These are phyloP conservation scores for Sporothrix variecibatus DNA, from an alignment of 2,329 filamentous ascomycete species.

Conservation along the genomic window DNA sequence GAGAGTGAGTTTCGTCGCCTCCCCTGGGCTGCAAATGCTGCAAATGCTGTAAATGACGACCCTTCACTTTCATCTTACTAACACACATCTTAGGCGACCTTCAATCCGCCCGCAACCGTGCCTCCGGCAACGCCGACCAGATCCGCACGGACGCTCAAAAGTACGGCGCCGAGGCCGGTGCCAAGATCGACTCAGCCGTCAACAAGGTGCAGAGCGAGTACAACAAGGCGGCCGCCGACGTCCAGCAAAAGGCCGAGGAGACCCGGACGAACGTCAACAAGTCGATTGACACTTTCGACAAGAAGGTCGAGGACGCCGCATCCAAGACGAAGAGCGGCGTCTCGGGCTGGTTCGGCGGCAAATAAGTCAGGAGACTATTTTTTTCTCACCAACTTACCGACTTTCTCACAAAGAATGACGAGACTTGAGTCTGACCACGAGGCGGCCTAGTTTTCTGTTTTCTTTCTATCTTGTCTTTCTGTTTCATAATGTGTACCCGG, in stretches of 20 bases:
- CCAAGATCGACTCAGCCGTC: slow-evolving; percentile 69
- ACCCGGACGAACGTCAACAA: slow-evolving; percentile 60
- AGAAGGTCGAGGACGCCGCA: slow-evolving; percentile 75
- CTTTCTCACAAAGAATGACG: neutral
- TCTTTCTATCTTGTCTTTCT: neutral
- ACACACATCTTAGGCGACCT: slow-evolving; percentile 65
- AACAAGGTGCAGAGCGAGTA: slow-evolving; percentile 63
- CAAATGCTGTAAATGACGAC: neutral
- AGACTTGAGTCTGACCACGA: neutral
- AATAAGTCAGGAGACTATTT: slow-evolving; percentile 37
- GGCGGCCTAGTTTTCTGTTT: neutral
- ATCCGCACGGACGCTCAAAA: slow-evolving; percentile 66
- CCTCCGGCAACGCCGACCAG: slow-evolving; percentile 66
- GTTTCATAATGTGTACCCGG: neutral
- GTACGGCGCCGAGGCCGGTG: slow-evolving; percentile 61
- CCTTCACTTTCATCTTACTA: neutral
- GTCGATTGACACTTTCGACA: slow-evolving; percentile 81
- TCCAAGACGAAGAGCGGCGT: slow-evolving; percentile 81
- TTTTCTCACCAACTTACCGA: too few relatives aligned
- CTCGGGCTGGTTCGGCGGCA: slow-evolving; percentile 81
- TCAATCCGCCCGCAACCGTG: slow-evolving; percentile 65
- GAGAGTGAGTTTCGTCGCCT: slow-evolving; percentile 63
- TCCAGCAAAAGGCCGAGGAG: slow-evolving; percentile 77
- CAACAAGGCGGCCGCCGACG: slow-evolving; percentile 68
- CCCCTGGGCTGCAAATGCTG: neutral